phyloP scores from a whole-genome alignment of 805 yeast species.

The Brettanomyces anomalus region DNA sequence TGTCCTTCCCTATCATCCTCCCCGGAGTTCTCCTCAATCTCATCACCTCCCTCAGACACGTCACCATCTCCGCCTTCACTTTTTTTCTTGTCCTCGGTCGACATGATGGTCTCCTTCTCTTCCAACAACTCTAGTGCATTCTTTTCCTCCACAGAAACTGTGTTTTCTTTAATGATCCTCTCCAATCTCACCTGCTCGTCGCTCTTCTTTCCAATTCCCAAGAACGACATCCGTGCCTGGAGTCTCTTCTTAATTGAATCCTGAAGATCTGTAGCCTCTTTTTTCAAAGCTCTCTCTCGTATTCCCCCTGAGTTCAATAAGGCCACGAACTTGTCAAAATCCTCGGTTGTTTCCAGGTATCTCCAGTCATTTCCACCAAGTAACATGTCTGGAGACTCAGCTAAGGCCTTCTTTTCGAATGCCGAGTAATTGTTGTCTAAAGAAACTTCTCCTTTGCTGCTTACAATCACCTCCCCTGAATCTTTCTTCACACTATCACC shows the following conservation, averaged over 20 bases:
- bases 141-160: constrained; percentile 17
- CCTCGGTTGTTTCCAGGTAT: constrained; percentile 52
- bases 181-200: constrained; percentile 34
- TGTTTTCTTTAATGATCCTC: constrained; percentile 30
- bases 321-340: constrained; percentile 42
- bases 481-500: constrained; percentile 15
- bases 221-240: constrained; percentile 46
- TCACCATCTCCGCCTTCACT: constrained; percentile 10
- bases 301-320: constrained; percentile 74
- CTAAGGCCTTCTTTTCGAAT: constrained; percentile 53
- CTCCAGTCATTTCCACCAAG: constrained; percentile 56
- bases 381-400: constrained; percentile 54
- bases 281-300: constrained; percentile 57
- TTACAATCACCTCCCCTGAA: constrained; percentile 21
- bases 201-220: constrained; percentile 34
- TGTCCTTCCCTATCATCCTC: constrained; percentile 7
- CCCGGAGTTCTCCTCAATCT: constrained; percentile 11
- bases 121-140: constrained; percentile 3
- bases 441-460: constrained; percentile 29
- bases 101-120: constrained; percentile 4
- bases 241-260: constrained; percentile 49
- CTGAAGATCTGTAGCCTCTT: constrained; percentile 47
- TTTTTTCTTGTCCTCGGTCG: constrained; percentile 16
- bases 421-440: constrained; percentile 23
- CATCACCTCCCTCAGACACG: constrained; percentile 26